Base-by-base conservation (phyloP, 768 basidiomycete species). In the Leccinum obscurum region DNA sequence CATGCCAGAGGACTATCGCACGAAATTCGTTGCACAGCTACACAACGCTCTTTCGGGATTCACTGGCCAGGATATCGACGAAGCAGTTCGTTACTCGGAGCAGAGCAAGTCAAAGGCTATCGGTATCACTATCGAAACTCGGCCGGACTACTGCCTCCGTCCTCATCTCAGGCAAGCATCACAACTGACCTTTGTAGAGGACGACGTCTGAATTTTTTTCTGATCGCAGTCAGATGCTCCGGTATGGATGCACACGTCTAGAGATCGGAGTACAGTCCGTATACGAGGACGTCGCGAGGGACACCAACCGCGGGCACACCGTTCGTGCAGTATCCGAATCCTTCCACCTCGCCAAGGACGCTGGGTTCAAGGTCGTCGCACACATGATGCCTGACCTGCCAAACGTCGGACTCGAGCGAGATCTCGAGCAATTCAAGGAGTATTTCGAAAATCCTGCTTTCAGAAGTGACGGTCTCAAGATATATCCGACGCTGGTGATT, bases 361-460 rank as follows among this genome's bases (percentile, higher is more conserved):
- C 96, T 2, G 97, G 97, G 4, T 99, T 97, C 88, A 99, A 99
- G 76, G 95, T 99, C 57, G 97, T 99, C 30, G 95, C 95, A 20
- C 97, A 99, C 72, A 98, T 98, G 97, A 99, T 99, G 95, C 95
- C 95, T 14, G 96, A 99, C 74, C 83, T 98, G 9, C 96, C 96
- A 9, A 99, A 99, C 72, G 93, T 98, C 59, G 97, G 97, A 35
- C 83, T 96, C 60, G 97, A 98, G 77, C 86, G 97, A 58, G 97
- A 99, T 75, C 84, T 99, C 52, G 95, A 95, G 69, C 97, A 98
- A 70, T 99, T 99, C 83, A 95, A 97, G 73, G 97, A 98, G 72
- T 99, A 95, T 74, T 99, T 99, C 68, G 97, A 99, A 77, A 98
- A 97, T 70, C 97, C 97, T 11, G 92, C 92, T 0, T 99, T 98